Base-by-base conservation (phyloP, 768 basidiomycete genomes). In the Pleurotus ostreatus region DNA sequence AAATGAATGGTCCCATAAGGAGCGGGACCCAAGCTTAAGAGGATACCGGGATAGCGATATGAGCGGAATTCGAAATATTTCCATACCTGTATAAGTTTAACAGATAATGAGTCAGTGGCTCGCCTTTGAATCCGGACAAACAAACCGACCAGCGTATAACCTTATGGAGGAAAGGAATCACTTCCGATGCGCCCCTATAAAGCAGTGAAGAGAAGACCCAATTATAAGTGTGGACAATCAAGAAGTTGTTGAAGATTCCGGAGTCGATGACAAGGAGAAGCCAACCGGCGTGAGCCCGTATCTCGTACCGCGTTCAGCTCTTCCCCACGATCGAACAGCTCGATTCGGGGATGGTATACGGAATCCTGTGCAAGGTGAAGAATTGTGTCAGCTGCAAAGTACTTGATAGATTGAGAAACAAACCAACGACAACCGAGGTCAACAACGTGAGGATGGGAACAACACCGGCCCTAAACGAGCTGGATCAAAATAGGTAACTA, bases 1-100 rank as follows among this genome's bases (percentile, higher is more conserved):
- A 61, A 63, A 63, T 62, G 60, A 58, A 64, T 62, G 61, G 61
- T 59, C 59, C 49, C 56, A 63, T 63, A 59, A 64, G 48, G 60
- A 61, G 60, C 65, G 66, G 57, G 64, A 61, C 57, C 40, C 39
- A 49, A 61, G 68, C 65, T 74, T 73, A 73, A 79, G 73, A 76
- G 76, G 74, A 72, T 74, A 60, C 69, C 73, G 75, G 67, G 38
- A 44, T 22, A 22, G 22, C 26, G 25, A 43, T n/a, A 59, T 8
- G 57, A 56, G 58, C 46, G 34, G 57, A 40, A 41, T 57, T 62
- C 60, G 58, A 62, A 66, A 57, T 47, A 58, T 38, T 49, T 41
- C 57, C 63, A 64, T 64, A 55, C 59, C 57, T 48, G 59, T 60
- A 65, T 62, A 67, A 55, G 23, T 68, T 39, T 52, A 15, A 25